Conservation (phyloP, 768 basidiomycete species). For the Russula vinacea region DNA sequence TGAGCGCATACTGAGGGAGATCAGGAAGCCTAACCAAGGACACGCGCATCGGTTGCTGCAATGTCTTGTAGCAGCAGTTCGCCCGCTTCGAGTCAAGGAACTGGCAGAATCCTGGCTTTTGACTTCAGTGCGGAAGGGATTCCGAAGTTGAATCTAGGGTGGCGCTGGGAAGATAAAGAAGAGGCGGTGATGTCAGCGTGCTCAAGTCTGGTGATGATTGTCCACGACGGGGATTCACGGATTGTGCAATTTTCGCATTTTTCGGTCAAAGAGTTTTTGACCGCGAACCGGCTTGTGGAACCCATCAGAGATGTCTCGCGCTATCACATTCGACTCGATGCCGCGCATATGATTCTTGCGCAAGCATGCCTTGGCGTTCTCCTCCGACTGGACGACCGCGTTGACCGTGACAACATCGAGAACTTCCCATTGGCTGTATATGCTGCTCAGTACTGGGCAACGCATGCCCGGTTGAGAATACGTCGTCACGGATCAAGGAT, state of each 20-base stretch:
- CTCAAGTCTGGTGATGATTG: slow-evolving; percentile 1
- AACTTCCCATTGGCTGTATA: not conserved
- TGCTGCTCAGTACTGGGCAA: not conserved
- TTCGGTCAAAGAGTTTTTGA: slow-evolving; percentile 5
- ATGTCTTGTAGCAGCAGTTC: slow-evolving; percentile 1
- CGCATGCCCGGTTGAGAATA: not conserved
- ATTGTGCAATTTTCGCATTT: slow-evolving; percentile 6
- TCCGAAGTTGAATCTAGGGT: not conserved
- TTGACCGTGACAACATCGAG: not conserved
- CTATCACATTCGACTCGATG: not conserved
- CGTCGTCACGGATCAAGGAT: not conserved
- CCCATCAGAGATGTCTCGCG: not conserved
- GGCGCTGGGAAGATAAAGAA: slow-evolving; percentile 1
- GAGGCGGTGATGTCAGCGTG: not conserved
- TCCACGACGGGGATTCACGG: not conserved
- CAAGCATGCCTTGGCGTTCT: not conserved
- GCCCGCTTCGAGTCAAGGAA: slow-evolving; percentile 9
- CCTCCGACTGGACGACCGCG: not conserved
- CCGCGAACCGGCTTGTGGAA: not conserved
- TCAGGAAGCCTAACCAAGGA: not conserved
- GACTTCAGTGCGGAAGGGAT: not conserved
- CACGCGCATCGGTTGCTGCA: slow-evolving; percentile 8
- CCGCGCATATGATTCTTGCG: not conserved
- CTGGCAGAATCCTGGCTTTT: slow-evolving; percentile 2
- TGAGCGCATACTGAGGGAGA: slow-evolving; percentile 2